Percentiles rank a stretch among this genome's conserved stretches.
phyloP scores from a whole-genome alignment of 2,329 filamentous ascomycete species.

The Phyllosticta citriasiana region DNA sequence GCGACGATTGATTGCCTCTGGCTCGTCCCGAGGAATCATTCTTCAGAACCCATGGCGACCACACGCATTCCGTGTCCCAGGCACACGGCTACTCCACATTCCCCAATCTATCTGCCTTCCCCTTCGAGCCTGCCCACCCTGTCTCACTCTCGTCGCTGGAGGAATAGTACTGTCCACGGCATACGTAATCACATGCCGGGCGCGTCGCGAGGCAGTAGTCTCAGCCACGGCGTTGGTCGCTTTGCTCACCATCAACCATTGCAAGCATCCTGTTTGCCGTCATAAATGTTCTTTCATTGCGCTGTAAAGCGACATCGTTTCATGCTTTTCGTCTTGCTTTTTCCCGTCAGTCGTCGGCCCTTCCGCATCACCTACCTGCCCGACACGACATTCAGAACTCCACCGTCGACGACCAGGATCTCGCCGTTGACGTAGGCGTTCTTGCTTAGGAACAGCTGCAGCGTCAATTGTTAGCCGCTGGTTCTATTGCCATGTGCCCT shows the following conservation, averaged over 20 bases:
- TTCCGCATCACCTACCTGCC: slow-evolving; percentile 17
- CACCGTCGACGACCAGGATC: slow-evolving; percentile 41
- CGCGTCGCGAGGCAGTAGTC: neutral
- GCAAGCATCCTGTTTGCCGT: neutral
- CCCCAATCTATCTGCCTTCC: neutral
- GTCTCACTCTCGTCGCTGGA: neutral
- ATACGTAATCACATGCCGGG: neutral
- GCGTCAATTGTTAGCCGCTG: slow-evolving; percentile 7
- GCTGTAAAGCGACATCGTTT: neutral
- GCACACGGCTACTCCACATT: neutral
- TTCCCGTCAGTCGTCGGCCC: neutral
- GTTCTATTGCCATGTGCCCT: neutral
- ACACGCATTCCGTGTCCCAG: neutral
- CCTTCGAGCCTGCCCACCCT: neutral
- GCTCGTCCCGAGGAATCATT: neutral
- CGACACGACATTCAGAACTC: slow-evolving; percentile 40
- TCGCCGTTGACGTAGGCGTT: slow-evolving; percentile 42
- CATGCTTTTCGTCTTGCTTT: neutral
- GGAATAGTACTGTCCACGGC: neutral
- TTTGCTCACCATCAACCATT: neutral
- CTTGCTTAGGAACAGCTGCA: slow-evolving; percentile 36
- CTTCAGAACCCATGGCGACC: neutral
- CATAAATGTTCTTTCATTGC: neutral
- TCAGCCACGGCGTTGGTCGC: neutral
- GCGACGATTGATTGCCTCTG: neutral